These are phyloP conservation scores for Wallacemonas sp. DNA, from an alignment of 208 protist species.

Conservation along the genomic window DNA sequence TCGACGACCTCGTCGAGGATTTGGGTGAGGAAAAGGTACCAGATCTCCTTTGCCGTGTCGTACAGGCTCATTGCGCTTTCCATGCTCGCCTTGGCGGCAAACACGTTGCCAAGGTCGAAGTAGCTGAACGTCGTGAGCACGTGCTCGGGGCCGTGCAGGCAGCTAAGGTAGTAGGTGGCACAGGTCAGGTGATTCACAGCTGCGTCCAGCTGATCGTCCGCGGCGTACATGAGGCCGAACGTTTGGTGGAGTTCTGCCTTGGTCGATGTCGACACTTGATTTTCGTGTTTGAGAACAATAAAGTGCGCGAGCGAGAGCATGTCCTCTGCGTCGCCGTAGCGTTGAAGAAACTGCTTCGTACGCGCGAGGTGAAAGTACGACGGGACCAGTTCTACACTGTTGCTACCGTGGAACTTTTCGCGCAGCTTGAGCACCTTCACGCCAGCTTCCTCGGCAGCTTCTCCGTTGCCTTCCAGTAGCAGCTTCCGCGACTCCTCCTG, in stretches of 20 bases:
- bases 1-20: slow-evolving; percentile 63
- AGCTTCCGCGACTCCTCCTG: slow-evolving; percentile 77
- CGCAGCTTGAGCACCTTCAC: slow-evolving; percentile 78
- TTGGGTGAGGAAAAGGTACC: slow-evolving; percentile 54
- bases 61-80: slow-evolving; percentile 88
- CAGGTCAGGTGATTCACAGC: slow-evolving; percentile 82
- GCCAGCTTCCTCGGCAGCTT: slow-evolving; percentile 75
- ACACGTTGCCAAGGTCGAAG: slow-evolving; percentile 91
- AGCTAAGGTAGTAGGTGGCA: slow-evolving; percentile 86
- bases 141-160: slow-evolving; percentile 74
- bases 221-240: slow-evolving; percentile 87
- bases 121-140: slow-evolving; percentile 89
- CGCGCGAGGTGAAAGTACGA: slow-evolving; percentile 85
- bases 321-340: slow-evolving; percentile 83
- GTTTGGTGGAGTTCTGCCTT: slow-evolving; percentile 90
- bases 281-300: slow-evolving; percentile 71
- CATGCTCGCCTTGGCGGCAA: slow-evolving; percentile 84
- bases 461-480: slow-evolving; percentile 65
- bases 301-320: slow-evolving; percentile 89
- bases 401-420: slow-evolving; percentile 73
- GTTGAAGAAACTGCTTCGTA: slow-evolving; percentile 82
- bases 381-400: slow-evolving; percentile 69
- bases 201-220: slow-evolving; percentile 80
- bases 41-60: slow-evolving; percentile 87
- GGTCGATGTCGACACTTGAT: slow-evolving; percentile 45